Percentiles rank a stretch among this genome's conserved stretches.
phyloP scores from a whole-genome alignment of 306 rosid species.

The Cucumis hystrix region DNA sequence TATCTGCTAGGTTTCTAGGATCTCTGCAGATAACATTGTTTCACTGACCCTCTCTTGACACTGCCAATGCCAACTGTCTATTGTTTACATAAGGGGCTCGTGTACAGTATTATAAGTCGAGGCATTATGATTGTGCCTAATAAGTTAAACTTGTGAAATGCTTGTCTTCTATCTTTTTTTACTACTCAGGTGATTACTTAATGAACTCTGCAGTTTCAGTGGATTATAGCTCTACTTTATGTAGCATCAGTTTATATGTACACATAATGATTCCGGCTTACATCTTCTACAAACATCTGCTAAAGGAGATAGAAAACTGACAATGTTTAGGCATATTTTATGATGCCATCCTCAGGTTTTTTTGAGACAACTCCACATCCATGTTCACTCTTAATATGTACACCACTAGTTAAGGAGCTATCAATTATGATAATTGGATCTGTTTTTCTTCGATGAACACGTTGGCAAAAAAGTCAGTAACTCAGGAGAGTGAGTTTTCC shows the following conservation, averaged over 20 bases:
- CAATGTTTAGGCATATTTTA: background rate
- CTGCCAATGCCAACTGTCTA: background rate
- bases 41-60: constrained; percentile 1
- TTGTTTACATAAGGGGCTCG: background rate
- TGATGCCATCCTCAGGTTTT: background rate
- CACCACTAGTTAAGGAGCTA: background rate
- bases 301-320: background rate
- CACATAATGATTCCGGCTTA: background rate
- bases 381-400: background rate
- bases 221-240: background rate
- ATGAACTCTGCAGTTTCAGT: background rate
- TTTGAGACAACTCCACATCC: background rate
- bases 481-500: background rate
- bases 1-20: constrained; percentile 1
- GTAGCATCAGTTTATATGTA: background rate
- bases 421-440: background rate
- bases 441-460: background rate
- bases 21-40: background rate
- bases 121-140: background rate
- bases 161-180: background rate
- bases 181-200: background rate
- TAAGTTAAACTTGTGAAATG: constrained; percentile 1
- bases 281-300: background rate
- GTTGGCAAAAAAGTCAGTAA: background rate
- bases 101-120: background rate